Percentiles rank a stretch among this genome's conserved stretches.
Conservation (phyloP, 2,329 filamentous ascomycete species). For the Bertia moriformis region DNA sequence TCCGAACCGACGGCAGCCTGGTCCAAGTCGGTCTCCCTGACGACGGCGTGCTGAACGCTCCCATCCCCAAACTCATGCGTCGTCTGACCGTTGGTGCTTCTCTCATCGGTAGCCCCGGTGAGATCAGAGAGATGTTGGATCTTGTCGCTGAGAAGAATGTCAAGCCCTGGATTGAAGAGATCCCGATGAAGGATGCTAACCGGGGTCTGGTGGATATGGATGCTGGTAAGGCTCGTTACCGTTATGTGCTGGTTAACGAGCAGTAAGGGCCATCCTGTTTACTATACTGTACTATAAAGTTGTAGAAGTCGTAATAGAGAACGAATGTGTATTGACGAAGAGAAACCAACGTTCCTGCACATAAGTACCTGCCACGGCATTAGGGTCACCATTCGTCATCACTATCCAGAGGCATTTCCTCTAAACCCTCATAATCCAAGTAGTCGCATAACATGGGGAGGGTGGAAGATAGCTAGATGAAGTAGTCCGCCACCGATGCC, state of each 20-base stretch:
- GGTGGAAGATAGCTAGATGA: too few species aligned
- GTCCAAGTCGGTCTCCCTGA: conserved; percentile 57
- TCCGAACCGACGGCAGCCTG: conserved; percentile 43
- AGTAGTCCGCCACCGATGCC: too few species aligned
- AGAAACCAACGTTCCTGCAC: too few species aligned
- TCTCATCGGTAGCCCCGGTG: conserved; percentile 23
- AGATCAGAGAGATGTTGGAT: conserved; percentile 34
- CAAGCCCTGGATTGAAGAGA: conserved; percentile 31
- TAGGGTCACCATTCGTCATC: too few species aligned
- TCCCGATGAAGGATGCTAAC: conserved; percentile 27
- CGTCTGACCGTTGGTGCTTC: conserved; percentile 26
- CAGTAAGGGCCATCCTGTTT: too few species aligned
- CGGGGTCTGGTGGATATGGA: conserved; percentile 28
- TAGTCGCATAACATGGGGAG: too few species aligned
- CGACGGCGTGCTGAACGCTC: conserved; percentile 17
- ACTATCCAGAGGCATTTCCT: too few species aligned
- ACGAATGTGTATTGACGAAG: too few species aligned
- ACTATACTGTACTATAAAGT: background rate
- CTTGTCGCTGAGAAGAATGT: conserved; percentile 30
- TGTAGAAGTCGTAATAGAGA: too few species aligned
- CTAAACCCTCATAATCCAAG: too few species aligned
- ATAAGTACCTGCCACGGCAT: too few species aligned
- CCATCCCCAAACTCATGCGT: conserved; percentile 22
- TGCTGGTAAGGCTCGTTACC: conserved; percentile 20
- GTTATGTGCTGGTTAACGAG: conserved; percentile 13